Evolutionary conservation across 2,329 filamentous ascomycete species (phyloP).

Genomic region (Fusarium praegraminearum): DNA sequence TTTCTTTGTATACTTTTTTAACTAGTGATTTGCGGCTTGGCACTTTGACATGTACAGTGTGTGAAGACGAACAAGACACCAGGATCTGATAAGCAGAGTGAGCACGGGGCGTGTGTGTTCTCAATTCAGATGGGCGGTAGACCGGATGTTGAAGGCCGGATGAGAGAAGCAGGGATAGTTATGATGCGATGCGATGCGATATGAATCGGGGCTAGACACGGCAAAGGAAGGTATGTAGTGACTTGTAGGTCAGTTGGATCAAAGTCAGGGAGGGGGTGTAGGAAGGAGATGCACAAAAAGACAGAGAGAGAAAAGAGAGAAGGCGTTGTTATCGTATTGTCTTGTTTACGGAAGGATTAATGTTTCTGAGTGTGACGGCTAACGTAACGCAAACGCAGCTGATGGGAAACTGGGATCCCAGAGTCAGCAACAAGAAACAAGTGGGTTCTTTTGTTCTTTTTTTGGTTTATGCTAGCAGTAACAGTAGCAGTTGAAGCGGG

Average conservation of each 20-base stretch:
- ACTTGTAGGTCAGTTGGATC: constrained; percentile 1
- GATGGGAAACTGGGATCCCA: constrained; percentile 16
- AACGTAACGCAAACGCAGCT: constrained; percentile 9
- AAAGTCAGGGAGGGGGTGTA: not conserved
- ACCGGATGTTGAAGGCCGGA: constrained; percentile 42
- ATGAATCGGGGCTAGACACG: constrained; percentile 33
- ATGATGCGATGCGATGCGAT: constrained; percentile 13
- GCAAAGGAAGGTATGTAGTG: constrained; percentile 11
- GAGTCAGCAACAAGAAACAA: constrained; percentile 23
- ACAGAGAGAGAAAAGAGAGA: constrained; percentile 15
- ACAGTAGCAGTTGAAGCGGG: constrained; percentile 31
- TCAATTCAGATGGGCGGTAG: constrained; percentile 31
- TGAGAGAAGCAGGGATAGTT: constrained; percentile 21
- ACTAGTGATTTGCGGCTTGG: constrained; percentile 27
- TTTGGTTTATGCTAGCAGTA: not conserved
- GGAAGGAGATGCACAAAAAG: not conserved
- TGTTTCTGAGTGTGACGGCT: constrained; percentile 22
- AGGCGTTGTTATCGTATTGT: constrained; percentile 20
- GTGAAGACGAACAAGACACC: constrained; percentile 20
- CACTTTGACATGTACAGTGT: constrained; percentile 34
- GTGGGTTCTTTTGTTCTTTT: constrained; percentile 22
- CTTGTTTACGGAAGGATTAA: constrained; percentile 27
- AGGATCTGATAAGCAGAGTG: constrained; percentile 48
- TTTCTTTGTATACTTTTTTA: constrained; percentile 9
- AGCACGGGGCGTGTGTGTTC: constrained; percentile 12